Evolutionary conservation across 2,329 filamentous ascomycete genomes (phyloP), one percentile per base, ranked within the genome.

Genomic region (Alternaria sp.): DNA sequence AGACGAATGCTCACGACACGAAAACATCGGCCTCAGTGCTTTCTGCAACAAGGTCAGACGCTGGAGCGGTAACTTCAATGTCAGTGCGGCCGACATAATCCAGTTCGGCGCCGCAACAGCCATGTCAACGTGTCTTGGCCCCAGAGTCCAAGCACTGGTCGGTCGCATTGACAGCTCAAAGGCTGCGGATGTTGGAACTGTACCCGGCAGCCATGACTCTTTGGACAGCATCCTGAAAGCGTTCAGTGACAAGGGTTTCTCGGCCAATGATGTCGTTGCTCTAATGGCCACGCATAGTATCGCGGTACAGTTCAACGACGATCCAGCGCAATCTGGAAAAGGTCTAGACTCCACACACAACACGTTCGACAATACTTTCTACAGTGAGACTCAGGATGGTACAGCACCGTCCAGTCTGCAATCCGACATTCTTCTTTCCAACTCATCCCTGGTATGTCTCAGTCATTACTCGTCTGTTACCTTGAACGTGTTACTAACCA

Each of bases 11-110:
- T 58, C 62, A 23, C 69, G 77, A 9, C n/a, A 63, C 0, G 74
- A 78, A 39, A 77, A 86, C 63, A 66, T 60, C 3, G 82, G 82
- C 0, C 73, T 86, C 2, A 60, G 72, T 45, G 70, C 70, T 3
- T 81, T 82, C 33, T 78, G 77, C n/a, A 60, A 62, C 3, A 74
- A 77, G 50, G 72, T 81, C 1, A 65, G 70, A 36, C 56, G 61
- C 6, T 77, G 80, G 74, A 77, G 77, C 36, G 65, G 66, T 17
- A 74, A 79, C 49, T 81, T 79, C 60, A 71, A 65, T 28, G 71
- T 72, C 51, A 63, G 67, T 26, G 63, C 61, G 1, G 70, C 71
- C 42, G 71, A 73, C 50, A 71, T 70, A 60, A 71, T 73, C 8
- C 62, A 72, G 28, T 72, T 74, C 31, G 71, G 67, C 3, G 68